Evolutionary conservation across 148 eudicot genomes (phyloP), one percentile per base, ranked within the genome.

Genomic region (Oxyria digyna): DNA sequence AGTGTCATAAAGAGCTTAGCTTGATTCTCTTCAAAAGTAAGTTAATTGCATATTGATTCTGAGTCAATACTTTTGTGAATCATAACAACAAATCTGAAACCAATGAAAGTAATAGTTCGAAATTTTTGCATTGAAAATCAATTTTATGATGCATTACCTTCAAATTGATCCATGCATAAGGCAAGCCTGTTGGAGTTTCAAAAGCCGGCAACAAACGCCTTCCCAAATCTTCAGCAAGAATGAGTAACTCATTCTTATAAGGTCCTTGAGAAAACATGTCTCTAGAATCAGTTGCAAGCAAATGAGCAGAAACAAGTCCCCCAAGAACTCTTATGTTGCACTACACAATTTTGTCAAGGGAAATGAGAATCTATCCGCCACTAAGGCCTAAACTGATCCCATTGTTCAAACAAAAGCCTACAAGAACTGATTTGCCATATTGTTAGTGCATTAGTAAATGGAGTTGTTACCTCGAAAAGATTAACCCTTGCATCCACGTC

Each of bases 301-400:
- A 82, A 90, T 93, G 98, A 93, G 98, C 95, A 85, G 98, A 87
- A 85, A 93, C 98, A 86, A 93, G 98, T 79, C 98, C 98, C 76
- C 98, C 98, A 83, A 93, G 98, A 83, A 86, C 95, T 93, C 98
- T 89, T 89, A 93, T 93, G 90, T 93, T 93, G 96, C 98, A 89
- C 98, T 93, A 85, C 96, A 87, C 74, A 78, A 79, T 77, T 64
- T 79, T 68, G 68, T 73, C 71, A 80, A 70, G 74, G 70, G 78
- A 63, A n/a, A 74, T 59, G 77, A 76, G 37, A 79, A 45, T 72
- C 31, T 38, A 52, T 68, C 74, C 21, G 67, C 41, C 35, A 23
- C 62, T 1, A 70, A 33, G 71, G 20, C 40, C 46, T 35, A 32
- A 20, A 41, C 10, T 24, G 49, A 55, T 57, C 67, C 42, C 66